Conservation (phyloP, 352 stramenopile genomes). For the Phytophthora macrochlamydospora region DNA sequence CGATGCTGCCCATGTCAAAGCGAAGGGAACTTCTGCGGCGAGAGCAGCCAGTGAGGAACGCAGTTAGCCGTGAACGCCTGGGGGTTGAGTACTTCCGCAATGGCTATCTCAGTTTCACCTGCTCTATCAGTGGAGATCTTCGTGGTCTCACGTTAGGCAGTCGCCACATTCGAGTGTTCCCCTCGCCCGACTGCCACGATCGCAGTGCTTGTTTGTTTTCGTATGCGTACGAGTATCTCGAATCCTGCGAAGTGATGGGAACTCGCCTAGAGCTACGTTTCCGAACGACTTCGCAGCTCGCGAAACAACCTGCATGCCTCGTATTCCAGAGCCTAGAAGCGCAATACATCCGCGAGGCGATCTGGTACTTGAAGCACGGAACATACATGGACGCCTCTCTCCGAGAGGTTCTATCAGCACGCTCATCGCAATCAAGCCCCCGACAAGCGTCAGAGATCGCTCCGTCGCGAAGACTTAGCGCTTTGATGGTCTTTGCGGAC, state of each 20-base stretch:
- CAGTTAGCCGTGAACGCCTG: constrained; percentile 48
- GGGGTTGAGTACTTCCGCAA: constrained; percentile 59
- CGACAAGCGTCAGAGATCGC: neutral
- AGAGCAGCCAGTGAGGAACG: constrained; percentile 55
- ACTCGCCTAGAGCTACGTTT: constrained; percentile 65
- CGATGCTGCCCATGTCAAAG: constrained; percentile 38
- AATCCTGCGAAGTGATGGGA: constrained; percentile 48
- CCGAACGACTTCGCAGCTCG: constrained; percentile 30
- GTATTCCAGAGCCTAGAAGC: constrained; percentile 61
- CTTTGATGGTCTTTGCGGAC: constrained; percentile 46
- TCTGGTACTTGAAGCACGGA: constrained; percentile 65
- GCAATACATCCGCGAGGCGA: constrained; percentile 66
- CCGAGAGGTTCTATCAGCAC: constrained; percentile 28
- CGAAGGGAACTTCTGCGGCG: constrained; percentile 57
- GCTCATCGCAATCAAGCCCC: constrained; percentile 2
- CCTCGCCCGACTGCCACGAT: constrained; percentile 57
- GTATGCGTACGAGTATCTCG: constrained; percentile 64
- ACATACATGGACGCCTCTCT: constrained; percentile 45
- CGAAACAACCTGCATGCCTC: constrained; percentile 68
- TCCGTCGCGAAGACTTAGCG: constrained; percentile 18
- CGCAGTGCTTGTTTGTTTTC: constrained; percentile 74
- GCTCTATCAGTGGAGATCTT: constrained; percentile 60
- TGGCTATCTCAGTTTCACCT: constrained; percentile 59
- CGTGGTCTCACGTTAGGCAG: constrained; percentile 58
- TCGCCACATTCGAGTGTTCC: constrained; percentile 60